Evolutionary conservation across 306 rosid genomes (phyloP).

Genomic region (Cucurbita ficifolia): DNA sequence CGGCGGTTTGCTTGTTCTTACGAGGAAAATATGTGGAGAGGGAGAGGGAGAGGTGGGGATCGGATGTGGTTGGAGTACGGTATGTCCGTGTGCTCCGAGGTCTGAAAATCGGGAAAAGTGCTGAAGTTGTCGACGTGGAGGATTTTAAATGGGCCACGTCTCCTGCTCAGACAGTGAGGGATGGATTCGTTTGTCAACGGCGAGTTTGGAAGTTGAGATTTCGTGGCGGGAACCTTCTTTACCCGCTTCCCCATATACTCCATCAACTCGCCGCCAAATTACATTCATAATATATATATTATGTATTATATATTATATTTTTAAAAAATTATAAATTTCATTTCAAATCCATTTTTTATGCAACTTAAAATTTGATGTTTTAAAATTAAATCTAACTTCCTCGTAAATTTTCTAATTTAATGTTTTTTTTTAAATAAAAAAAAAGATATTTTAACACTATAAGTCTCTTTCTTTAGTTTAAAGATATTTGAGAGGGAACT

Average conservation of each 20-base stretch:
- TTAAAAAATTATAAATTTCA: too few species aligned
- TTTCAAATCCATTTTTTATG: too few species aligned
- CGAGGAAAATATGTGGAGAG: conserved; percentile 1
- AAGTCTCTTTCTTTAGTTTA: too few species aligned
- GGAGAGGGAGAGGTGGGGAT: background rate
- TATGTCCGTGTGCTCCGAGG: background rate
- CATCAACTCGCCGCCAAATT: background rate
- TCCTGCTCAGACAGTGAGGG: background rate
- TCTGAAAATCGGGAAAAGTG: background rate
- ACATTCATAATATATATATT: too few species aligned
- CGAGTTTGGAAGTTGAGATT: conserved; percentile 2
- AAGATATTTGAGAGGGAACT: too few species aligned
- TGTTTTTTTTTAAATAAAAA: too few species aligned
- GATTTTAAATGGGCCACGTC: conserved; percentile 6
- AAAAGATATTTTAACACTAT: too few species aligned
- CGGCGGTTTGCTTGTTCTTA: background rate
- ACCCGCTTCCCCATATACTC: background rate
- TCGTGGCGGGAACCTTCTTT: conserved; percentile 7
- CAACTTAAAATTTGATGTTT: too few species aligned
- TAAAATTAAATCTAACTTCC: too few species aligned
- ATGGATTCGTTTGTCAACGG: background rate
- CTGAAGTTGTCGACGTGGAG: conserved; percentile 2
- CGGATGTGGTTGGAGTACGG: conserved; percentile 11
- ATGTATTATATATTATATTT: too few species aligned
- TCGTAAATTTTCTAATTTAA: too few species aligned